These are phyloP conservation scores for Aspergillus puulaauensis DNA, from an alignment of 2,329 filamentous ascomycete genomes.

Conservation along the genomic window DNA sequence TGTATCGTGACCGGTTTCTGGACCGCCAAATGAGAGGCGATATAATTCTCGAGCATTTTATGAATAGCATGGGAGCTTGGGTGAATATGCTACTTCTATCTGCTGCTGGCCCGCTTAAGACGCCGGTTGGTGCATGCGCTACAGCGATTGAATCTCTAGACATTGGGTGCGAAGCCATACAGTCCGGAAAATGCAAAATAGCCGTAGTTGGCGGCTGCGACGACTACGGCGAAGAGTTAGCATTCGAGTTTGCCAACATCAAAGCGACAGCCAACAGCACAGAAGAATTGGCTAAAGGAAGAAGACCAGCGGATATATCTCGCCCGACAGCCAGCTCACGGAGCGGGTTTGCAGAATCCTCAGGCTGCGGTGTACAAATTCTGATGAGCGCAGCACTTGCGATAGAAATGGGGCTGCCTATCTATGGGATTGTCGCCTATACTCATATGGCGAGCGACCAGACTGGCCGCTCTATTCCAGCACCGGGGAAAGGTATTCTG, in stretches of 20 bases:
- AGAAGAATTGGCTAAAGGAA: conserved; percentile 87
- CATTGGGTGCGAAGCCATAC: conserved; percentile 93
- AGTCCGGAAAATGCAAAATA: conserved; percentile 92
- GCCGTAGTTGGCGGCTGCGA: conserved; percentile 97
- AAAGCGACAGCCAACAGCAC: conserved; percentile 96
- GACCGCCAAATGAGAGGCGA: conserved; percentile 60
- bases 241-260: conserved; percentile 99
- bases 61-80: conserved; percentile 99
- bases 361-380: conserved; percentile 70
- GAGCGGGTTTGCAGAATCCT: conserved; percentile 97
- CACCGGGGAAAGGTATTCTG: conserved; percentile 78
- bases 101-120: conserved; percentile 94
- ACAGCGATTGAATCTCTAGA: conserved; percentile 95
- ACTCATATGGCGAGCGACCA: conserved; percentile 70
- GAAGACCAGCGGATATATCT: conserved; percentile 93
- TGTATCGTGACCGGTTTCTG: conserved; percentile 95
- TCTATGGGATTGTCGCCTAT: conserved; percentile 11
- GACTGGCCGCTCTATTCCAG: conserved; percentile 92
- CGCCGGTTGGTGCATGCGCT: conserved; percentile 92
- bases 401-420: conserved; percentile 10
- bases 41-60: conserved; percentile 96
- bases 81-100: conserved; percentile 97
- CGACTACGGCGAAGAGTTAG: conserved; percentile 96
- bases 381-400: conserved; percentile 9
- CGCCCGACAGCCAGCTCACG: conserved; percentile 90